Conservation (phyloP, 441 rosid species). For the Brassica balearica region DNA sequence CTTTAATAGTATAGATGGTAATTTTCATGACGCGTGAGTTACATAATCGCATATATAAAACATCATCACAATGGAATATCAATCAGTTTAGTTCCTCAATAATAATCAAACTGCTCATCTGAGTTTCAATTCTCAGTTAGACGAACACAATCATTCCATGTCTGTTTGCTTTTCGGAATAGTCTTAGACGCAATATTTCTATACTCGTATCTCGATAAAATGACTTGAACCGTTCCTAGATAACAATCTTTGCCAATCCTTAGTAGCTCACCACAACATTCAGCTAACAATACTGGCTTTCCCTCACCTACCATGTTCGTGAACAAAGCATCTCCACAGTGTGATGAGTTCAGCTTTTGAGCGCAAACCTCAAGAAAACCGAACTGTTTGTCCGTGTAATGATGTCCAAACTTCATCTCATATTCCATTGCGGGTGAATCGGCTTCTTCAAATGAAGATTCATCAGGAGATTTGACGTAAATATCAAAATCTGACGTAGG, state of each 20-base stretch:
- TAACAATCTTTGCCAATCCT: conserved; percentile 32
- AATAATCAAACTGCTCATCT: neutral
- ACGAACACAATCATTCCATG: conserved; percentile 31
- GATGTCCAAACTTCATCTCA: neutral
- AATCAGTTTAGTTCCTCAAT: neutral
- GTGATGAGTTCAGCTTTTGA: neutral
- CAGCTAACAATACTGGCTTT: neutral
- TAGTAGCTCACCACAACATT: conserved; percentile 33
- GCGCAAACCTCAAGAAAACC: neutral
- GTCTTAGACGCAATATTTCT: conserved; percentile 15
- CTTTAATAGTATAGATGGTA: too few species aligned
- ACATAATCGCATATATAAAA: neutral
- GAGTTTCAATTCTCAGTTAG: conserved; percentile 6
- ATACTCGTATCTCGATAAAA: conserved; percentile 22
- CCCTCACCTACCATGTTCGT: conserved; percentile 2
- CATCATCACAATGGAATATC: neutral
- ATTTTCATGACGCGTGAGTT: neutral
- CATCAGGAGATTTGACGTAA: conserved; percentile 11
- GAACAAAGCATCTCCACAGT: conserved; percentile 15
- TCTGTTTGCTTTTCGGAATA: conserved; percentile 31
- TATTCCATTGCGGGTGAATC: conserved; percentile 25
- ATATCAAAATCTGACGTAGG: conserved; percentile 20
- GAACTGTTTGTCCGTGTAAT: neutral
- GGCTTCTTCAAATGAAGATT: conserved; percentile 14
- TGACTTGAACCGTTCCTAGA: neutral